phyloP scores from a whole-genome alignment of 306 rosid species.

The Hippophae rhamnoides region DNA sequence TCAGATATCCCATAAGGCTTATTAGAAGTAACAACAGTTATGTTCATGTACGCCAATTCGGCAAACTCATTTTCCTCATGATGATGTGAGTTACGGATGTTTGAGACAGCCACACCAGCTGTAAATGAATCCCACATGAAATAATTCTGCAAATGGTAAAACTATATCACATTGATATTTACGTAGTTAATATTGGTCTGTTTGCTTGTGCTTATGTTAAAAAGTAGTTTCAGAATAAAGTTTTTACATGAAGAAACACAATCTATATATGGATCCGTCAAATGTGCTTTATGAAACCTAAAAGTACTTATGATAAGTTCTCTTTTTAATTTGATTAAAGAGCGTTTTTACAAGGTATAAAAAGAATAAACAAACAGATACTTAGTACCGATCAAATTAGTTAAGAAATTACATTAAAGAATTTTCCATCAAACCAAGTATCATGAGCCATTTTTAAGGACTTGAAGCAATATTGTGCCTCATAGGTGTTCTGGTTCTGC shows the following conservation, averaged over 20 bases:
- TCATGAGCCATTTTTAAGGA: slow-evolving; percentile 80
- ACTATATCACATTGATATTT: slow-evolving; percentile 5
- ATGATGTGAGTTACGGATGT: slow-evolving; percentile 48
- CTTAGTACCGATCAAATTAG: background rate
- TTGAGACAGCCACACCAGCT: slow-evolving; percentile 72
- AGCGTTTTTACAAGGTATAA: too few species aligned
- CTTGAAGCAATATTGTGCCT: slow-evolving; percentile 70
- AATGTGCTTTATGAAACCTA: too few species aligned
- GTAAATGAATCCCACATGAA: slow-evolving; percentile 91
- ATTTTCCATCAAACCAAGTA: slow-evolving; percentile 56
- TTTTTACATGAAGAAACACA: too few species aligned
- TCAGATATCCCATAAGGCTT: slow-evolving; percentile 67
- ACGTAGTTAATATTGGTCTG: background rate
- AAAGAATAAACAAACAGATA: background rate
- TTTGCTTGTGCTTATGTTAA: too few species aligned
- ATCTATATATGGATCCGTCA: too few species aligned
- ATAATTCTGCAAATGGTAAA: slow-evolving; percentile 48
- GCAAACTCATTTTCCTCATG: slow-evolving; percentile 75
- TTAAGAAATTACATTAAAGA: slow-evolving; percentile 43
- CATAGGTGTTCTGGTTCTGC: slow-evolving; percentile 48
- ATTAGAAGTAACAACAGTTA: slow-evolving; percentile 80
- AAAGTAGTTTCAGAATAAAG: too few species aligned
- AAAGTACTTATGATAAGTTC: too few species aligned
- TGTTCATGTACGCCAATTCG: slow-evolving; percentile 74
- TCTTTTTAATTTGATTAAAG: too few species aligned